These are phyloP conservation scores for Eutypa lata DNA, from an alignment of 2,329 filamentous ascomycete genomes.

Conservation along the genomic window DNA sequence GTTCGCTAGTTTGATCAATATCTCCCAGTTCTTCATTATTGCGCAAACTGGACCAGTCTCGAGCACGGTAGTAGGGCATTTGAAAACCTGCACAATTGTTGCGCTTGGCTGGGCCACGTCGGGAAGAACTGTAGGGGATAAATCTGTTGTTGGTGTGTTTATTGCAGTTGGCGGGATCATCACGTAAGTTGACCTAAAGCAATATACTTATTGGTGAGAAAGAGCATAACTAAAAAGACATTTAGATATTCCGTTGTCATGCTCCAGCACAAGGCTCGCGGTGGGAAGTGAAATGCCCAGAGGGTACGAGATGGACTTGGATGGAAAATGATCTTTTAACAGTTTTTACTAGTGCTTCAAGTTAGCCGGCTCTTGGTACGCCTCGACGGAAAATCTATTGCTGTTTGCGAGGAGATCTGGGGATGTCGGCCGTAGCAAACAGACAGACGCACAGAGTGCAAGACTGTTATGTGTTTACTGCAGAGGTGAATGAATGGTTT, in stretches of 20 bases:
- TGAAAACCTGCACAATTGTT: constrained; percentile 66
- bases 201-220: background rate
- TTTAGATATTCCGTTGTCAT: constrained; percentile 46
- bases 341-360: too few relatives aligned
- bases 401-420: too few relatives aligned
- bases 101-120: constrained; percentile 58
- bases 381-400: background rate
- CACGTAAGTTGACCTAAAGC: constrained; percentile 47
- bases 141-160: constrained; percentile 51
- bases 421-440: background rate
- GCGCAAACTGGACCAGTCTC: constrained; percentile 61
- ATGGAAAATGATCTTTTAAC: background rate
- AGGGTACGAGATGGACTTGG: background rate
- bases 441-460: too few relatives aligned
- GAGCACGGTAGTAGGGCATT: constrained; percentile 63
- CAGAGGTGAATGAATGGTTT: too few relatives aligned
- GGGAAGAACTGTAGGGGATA: constrained; percentile 53
- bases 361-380: too few relatives aligned
- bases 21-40: constrained; percentile 62
- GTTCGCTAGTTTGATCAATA: constrained; percentile 63
- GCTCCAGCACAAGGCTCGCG: constrained; percentile 38
- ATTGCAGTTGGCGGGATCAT: constrained; percentile 57
- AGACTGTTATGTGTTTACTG: too few relatives aligned
- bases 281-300: constrained; percentile 7
- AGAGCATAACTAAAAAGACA: constrained; percentile 3